phyloP scores from a whole-genome alignment of 2,329 filamentous ascomycete genomes.

The Septoria petroselini region DNA sequence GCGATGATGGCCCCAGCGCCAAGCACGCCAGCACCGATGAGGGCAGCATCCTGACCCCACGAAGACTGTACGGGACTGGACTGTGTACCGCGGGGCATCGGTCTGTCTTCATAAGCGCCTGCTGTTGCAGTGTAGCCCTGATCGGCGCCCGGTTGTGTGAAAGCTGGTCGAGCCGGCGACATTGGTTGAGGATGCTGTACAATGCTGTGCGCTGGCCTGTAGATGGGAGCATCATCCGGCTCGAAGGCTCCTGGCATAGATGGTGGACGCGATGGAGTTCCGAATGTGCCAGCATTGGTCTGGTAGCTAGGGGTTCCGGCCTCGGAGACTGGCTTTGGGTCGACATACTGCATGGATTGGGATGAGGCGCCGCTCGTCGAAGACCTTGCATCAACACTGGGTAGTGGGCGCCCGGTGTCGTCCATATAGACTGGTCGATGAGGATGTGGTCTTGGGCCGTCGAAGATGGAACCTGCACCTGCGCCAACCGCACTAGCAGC shows the following conservation, averaged over 20 bases:
- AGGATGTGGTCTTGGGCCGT: constrained; percentile 37
- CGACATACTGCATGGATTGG: constrained; percentile 60
- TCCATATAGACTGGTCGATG: constrained; percentile 24
- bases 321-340: constrained; percentile 65
- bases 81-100: constrained; percentile 36
- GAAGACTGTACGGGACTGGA: constrained; percentile 31
- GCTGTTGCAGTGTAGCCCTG: constrained; percentile 15
- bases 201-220: constrained; percentile 59
- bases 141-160: constrained; percentile 27
- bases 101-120: constrained; percentile 11
- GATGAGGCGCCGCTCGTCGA: constrained; percentile 45
- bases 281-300: constrained; percentile 35
- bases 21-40: constrained; percentile 44
- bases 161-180: constrained; percentile 55
- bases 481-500: constrained; percentile 45
- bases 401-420: constrained; percentile 46
- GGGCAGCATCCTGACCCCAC: constrained; percentile 40
- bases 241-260: constrained; percentile 36
- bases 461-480: constrained; percentile 42
- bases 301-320: constrained; percentile 43
- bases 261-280: constrained; percentile 38
- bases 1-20: constrained; percentile 39
- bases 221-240: constrained; percentile 38
- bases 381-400: constrained; percentile 16
- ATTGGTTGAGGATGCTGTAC: constrained; percentile 85